Base-by-base conservation (phyloP, 2,329 filamentous ascomycete genomes). In the Aureobasidium sp. region DNA sequence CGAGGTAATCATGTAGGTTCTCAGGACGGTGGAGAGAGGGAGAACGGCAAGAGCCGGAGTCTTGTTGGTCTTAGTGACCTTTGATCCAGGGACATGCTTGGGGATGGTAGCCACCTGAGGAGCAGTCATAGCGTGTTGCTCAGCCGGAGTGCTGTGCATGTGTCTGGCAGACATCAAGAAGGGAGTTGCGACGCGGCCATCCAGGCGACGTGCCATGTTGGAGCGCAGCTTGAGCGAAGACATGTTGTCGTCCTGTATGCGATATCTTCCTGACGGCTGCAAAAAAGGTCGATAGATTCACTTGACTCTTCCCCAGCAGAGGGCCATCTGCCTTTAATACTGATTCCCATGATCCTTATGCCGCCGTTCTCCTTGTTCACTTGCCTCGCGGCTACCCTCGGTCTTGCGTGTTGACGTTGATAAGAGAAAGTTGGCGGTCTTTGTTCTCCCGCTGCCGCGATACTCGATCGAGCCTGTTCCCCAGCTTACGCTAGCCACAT, bases 1-100 rank as follows among this genome's bases (percentile, higher is more conserved):
- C 39, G 82, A 81, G 6, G 83, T 88, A 60, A 88, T 88, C 66
- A 84, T 78, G 61, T 90, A 82, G 9, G 87, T 89, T 63, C 89
- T 85, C 19, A 91, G 72, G 40, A 92, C 78, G 62, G 83, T 84
- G 62, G 78, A 79, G 3, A 90, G 76, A 0, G 89, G 87, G 39
- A 91, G 79, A 44, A 88, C 80, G 0, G 86, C 83, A 24, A 91
- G 79, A 1, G 85, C 81, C 4, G 75, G 39, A 54, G 52, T 47
- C 48, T 56, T 58, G 33, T 58, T 48, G 42, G 42, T 48, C 54
- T 58, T 58, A 48, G 54, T 58, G 40, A 48, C 42, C 45, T 60
- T 60, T 24, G 57, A 49, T 40, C 57, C 57, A 33, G 45, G 44
- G 24, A 47, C 22, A 27, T 48, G 48, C 22, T 40, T 60, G 57